Percentiles rank a stretch among this genome's conserved stretches.
phyloP scores from a whole-genome alignment of 768 basidiomycete species.

The Trametes elegans region DNA sequence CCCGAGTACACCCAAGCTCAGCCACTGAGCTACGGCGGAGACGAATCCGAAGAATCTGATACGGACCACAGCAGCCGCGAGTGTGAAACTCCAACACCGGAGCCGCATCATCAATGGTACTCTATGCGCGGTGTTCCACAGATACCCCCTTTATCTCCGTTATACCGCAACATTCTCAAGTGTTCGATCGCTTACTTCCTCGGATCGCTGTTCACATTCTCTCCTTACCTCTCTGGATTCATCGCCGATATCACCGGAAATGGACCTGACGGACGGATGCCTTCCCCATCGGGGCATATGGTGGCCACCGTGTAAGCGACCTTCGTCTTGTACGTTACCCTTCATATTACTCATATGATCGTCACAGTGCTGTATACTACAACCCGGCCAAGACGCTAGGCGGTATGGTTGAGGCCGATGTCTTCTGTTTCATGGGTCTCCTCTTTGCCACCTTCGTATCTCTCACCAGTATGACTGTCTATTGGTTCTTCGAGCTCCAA shows the following conservation, averaged over 20 bases:
- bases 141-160: constrained; percentile 41
- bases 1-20: not conserved
- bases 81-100: not conserved
- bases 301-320: constrained; percentile 78
- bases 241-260: constrained; percentile 60
- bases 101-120: not conserved
- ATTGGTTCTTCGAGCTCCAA: constrained; percentile 73
- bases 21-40: not conserved
- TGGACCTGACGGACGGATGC: constrained; percentile 44
- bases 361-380: constrained; percentile 72
- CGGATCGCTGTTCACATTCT: constrained; percentile 91
- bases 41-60: constrained; percentile 2
- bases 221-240: constrained; percentile 65
- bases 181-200: constrained; percentile 90
- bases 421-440: constrained; percentile 72
- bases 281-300: constrained; percentile 84
- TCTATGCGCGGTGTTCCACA: constrained; percentile 24
- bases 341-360: not conserved
- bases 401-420: constrained; percentile 88
- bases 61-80: not conserved
- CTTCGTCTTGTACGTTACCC: not conserved
- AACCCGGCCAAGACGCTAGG: constrained; percentile 94
- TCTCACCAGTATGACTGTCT: constrained; percentile 71
- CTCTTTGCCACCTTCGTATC: constrained; percentile 72
- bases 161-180: constrained; percentile 79